Evolutionary conservation across 352 stramenopile genomes (phyloP).

Genomic region (Peronospora destructor): DNA sequence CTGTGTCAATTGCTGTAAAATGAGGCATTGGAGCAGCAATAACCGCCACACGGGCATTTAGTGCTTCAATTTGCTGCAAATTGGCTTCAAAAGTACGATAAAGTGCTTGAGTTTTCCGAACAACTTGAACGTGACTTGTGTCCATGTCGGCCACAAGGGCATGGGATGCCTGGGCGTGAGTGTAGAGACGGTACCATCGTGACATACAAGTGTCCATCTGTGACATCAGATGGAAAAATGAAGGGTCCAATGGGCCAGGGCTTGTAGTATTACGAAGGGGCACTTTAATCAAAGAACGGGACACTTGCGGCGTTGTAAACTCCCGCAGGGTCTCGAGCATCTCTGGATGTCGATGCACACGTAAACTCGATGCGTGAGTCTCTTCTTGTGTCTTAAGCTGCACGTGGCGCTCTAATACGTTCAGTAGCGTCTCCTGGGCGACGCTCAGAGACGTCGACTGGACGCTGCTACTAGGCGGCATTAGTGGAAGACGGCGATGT

Average conservation of each 20-base stretch:
- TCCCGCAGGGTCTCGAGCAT: slow-evolving; percentile 32
- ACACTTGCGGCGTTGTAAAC: slow-evolving; percentile 26
- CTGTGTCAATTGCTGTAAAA: slow-evolving; percentile 56
- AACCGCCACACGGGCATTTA: slow-evolving; percentile 53
- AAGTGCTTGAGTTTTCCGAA: slow-evolving; percentile 62
- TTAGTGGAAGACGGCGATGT: too few species aligned
- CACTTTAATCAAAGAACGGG: background rate
- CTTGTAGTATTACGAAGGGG: background rate
- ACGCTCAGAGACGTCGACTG: slow-evolving; percentile 39
- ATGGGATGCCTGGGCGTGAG: slow-evolving; percentile 54
- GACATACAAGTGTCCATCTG: slow-evolving; percentile 28
- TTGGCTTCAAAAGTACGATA: slow-evolving; percentile 74
- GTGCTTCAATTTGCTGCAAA: slow-evolving; percentile 50
- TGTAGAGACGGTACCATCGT: slow-evolving; percentile 40
- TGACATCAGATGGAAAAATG: slow-evolving; percentile 26
- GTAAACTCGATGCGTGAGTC: slow-evolving; percentile 35
- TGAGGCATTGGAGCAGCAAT: slow-evolving; percentile 64
- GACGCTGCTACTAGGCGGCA: slow-evolving; percentile 17
- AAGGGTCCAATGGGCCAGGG: slow-evolving; percentile 11
- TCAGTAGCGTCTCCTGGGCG: slow-evolving; percentile 46
- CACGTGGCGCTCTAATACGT: slow-evolving; percentile 49
- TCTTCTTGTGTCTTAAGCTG: slow-evolving; percentile 48
- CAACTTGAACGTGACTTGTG: slow-evolving; percentile 67
- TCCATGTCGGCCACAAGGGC: slow-evolving; percentile 77
- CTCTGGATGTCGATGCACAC: slow-evolving; percentile 16